These are phyloP conservation scores for Gypsophila paniculata DNA, from an alignment of 179 eudicot species.

Conservation along the genomic window DNA sequence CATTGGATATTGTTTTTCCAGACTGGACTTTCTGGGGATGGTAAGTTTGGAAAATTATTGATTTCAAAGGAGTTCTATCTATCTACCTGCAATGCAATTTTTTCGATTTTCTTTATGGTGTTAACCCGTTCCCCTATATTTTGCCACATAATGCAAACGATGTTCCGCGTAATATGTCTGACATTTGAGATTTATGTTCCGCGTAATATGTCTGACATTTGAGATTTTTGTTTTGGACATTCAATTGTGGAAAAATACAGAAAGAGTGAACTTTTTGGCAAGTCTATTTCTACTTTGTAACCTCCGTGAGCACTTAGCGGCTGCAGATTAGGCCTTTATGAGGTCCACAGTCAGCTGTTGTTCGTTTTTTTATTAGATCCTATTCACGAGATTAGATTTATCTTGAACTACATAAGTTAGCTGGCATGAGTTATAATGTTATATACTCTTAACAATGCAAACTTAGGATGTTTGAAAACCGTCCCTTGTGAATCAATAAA, in stretches of 20 bases:
- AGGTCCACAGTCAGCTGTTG: background rate
- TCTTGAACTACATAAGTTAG: background rate
- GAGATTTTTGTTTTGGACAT: too few species aligned
- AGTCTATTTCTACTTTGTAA: too few species aligned
- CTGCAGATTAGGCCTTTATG: background rate
- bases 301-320: background rate
- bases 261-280: too few species aligned
- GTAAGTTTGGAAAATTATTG: conserved; percentile 32
- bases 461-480: background rate
- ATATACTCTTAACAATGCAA: too few species aligned
- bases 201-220: too few species aligned
- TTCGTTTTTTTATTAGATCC: background rate
- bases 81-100: background rate
- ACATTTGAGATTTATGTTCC: too few species aligned
- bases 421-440: too few species aligned
- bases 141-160: too few species aligned
- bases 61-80: background rate
- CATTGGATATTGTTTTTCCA: conserved; percentile 77
- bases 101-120: too few species aligned
- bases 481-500: background rate
- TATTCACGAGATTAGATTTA: background rate
- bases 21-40: conserved; percentile 99
- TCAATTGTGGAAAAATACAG: too few species aligned
- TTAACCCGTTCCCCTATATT: too few species aligned
- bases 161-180: too few species aligned